A percentile compares a stretch with the other conserved stretches of the same genome.
Evolutionary conservation across 148 eudicot genomes (phyloP).

Genomic region (Mesembryanthemum crystallinum): DNA sequence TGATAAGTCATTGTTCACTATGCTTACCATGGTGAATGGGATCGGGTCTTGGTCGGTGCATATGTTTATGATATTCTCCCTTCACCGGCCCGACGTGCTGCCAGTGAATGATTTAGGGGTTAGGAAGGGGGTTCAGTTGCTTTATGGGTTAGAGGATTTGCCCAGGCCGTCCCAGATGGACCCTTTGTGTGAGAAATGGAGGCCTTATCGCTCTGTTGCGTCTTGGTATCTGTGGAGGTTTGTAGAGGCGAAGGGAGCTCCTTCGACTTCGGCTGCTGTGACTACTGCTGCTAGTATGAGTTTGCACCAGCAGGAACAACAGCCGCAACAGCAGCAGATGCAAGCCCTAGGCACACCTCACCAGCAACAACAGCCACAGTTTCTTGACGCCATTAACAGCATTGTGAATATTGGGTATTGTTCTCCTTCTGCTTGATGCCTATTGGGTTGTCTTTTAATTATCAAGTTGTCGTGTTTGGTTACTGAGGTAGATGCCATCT

Average conservation of each 20-base stretch:
- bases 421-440: background rate
- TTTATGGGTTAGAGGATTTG: conserved; percentile 43
- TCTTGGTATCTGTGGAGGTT: conserved; percentile 63
- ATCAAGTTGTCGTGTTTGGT: background rate
- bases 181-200: conserved; percentile 57
- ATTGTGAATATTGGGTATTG: conserved; percentile 49
- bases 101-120: conserved; percentile 54
- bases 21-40: conserved; percentile 64
- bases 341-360: conserved; percentile 16
- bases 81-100: conserved; percentile 57
- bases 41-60: conserved; percentile 68
- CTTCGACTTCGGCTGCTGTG: conserved; percentile 28
- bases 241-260: conserved; percentile 38
- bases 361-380: conserved; percentile 38
- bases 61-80: conserved; percentile 58
- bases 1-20: conserved; percentile 57
- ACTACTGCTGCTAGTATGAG: conserved; percentile 13
- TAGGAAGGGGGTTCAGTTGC: conserved; percentile 51
- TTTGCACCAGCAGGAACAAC: conserved; percentile 29
- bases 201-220: conserved; percentile 54
- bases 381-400: conserved; percentile 48
- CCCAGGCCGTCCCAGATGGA: conserved; percentile 64
- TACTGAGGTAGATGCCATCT: background rate
- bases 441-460: background rate
- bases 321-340: conserved; percentile 14